Evolutionary conservation across 257 asterid species (phyloP).

Genomic region (Solanum rostratum): DNA sequence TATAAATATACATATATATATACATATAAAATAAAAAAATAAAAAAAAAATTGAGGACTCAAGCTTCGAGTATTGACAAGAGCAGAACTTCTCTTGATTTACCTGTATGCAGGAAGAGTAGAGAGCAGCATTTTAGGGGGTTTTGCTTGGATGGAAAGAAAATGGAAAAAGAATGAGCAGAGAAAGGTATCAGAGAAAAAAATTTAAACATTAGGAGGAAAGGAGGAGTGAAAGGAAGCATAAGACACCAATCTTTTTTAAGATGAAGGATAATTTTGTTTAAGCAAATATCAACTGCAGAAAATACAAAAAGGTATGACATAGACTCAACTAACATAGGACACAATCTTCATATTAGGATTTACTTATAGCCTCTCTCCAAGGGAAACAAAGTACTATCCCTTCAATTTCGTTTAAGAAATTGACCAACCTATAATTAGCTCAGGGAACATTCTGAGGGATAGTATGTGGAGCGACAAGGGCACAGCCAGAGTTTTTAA

Average conservation of each 20-base stretch:
- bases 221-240: neutral
- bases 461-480: neutral
- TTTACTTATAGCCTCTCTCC: neutral
- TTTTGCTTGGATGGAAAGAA: neutral
- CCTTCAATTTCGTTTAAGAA: neutral
- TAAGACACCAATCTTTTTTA: neutral
- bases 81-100: neutral
- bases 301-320: neutral
- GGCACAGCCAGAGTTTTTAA: neutral
- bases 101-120: neutral
- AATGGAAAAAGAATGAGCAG: neutral
- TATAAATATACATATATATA: too few relatives aligned
- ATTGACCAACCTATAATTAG: neutral
- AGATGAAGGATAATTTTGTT: neutral
- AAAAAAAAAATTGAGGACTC: neutral
- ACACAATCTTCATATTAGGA: neutral
- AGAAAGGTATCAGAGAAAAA: neutral
- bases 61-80: neutral
- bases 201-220: neutral
- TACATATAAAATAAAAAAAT: too few relatives aligned
- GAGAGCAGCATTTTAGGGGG: neutral
- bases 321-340: neutral
- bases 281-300: neutral
- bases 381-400: neutral
- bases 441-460: neutral